Evolutionary conservation across 371 early-diverging fungal species (phyloP), one percentile per base, ranked within the genome.

Genomic region (Actinomucor elegans): DNA sequence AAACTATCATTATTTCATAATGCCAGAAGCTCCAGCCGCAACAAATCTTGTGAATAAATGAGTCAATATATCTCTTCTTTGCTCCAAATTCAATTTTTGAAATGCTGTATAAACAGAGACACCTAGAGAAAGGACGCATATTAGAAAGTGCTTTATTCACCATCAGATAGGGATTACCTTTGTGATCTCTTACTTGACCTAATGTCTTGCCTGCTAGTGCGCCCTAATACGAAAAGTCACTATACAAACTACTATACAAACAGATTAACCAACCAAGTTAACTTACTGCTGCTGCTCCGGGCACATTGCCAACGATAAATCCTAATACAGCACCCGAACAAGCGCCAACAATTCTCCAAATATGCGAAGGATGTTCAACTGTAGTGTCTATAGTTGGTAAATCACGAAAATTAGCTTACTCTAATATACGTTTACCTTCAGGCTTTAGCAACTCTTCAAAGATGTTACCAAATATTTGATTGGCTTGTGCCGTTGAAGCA

Each of bases 101-200:
- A 73, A 77, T 0, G 73, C 73, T 12, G 71, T 67, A 52, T 77
- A 77, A 8, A 73, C 77, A 34, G 71, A 73, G 2, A 72, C 73
- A 15, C 71, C 66, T 64, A 48, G n/a, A 15, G 31, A 31, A 11
- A 11, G 31, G 31, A 31, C 7, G 31, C n/a, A n/a, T n/a, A n/a
- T n/a, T n/a, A n/a, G n/a, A n/a, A n/a, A n/a, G n/a, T n/a, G n/a
- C n/a, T n/a, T n/a, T n/a, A n/a, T n/a, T n/a, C n/a, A n/a, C n/a
- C n/a, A n/a, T n/a, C n/a, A n/a, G n/a, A n/a, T n/a, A n/a, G n/a
- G n/a, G 20, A 12, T 23, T 55, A 56, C 65, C 67, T 62, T 67
- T 67, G 37, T 62, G 55, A 42, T 67, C 67, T 40, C 67, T 63
- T 17, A 67, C 48, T 59, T 63, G 51, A 23, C 67, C 63, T 8